Conservation (phyloP, 1,284 basidiomycete genomes). For the Apiotrichum gracile region DNA sequence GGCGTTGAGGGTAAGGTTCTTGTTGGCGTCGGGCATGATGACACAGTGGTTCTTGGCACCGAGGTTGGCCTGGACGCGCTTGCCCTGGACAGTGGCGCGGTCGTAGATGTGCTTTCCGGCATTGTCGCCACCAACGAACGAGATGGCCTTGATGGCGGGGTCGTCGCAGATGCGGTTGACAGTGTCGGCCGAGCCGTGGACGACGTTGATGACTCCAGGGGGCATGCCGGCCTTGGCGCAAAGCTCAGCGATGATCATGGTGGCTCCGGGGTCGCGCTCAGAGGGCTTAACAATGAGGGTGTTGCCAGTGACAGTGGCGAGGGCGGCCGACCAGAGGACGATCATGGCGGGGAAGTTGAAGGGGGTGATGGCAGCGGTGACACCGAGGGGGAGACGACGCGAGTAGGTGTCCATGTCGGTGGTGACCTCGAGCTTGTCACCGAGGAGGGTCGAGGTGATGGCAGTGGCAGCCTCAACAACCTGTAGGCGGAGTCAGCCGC, state of each 20-base stretch:
- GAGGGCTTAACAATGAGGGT: conserved; percentile 93
- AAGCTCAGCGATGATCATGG: conserved; percentile 95
- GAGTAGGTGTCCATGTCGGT: conserved; percentile 90
- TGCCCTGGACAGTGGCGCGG: conserved; percentile 57
- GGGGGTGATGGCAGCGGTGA: conserved; percentile 62
- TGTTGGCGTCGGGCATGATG: conserved; percentile 94
- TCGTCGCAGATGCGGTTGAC: conserved; percentile 95
- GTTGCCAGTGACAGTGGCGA: conserved; percentile 57
- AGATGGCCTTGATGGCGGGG: conserved; percentile 84
- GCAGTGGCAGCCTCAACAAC: conserved; percentile 86
- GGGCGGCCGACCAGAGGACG: conserved; percentile 89
- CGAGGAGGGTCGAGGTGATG: conserved; percentile 76
- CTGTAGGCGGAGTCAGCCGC: conserved; percentile 82
- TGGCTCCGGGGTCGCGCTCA: conserved; percentile 91
- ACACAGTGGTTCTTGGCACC: conserved; percentile 97
- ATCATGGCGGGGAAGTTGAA: conserved; percentile 92
- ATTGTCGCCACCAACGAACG: conserved; percentile 92
- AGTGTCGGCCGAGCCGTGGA: conserved; percentile 81
- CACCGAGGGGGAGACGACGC: conserved; percentile 52
- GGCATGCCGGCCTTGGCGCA: conserved; percentile 70
- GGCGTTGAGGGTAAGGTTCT: conserved; percentile 87
- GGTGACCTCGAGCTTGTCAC: conserved; percentile 88
- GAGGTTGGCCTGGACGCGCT: conserved; percentile 86
- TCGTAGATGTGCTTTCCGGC: conserved; percentile 94
- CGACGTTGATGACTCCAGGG: conserved; percentile 74